Conservation (phyloP, 108 stramenopile species). For the Fistulifera pelliculosa region DNA sequence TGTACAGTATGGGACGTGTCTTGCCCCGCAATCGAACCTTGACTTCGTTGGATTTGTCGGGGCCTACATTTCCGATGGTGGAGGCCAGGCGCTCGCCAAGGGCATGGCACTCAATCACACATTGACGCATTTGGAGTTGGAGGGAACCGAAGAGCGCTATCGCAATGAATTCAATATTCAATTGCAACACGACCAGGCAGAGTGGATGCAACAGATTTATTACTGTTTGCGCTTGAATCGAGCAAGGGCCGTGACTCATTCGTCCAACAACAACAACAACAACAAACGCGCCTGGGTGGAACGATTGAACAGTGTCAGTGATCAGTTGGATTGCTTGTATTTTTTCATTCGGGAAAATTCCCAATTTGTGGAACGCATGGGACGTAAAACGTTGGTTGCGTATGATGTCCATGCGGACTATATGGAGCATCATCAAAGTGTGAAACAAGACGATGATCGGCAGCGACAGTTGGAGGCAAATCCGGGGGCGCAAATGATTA, state of each 20-base stretch:
- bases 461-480: too few species aligned
- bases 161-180: slow-evolving; percentile 11
- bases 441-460: too few species aligned
- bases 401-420: too few species aligned
- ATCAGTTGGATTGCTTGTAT: slow-evolving; percentile 15
- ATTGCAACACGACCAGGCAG: not conserved
- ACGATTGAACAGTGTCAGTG: slow-evolving; percentile 7
- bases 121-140: slow-evolving; percentile 13
- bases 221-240: slow-evolving; percentile 13
- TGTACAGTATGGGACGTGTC: slow-evolving; percentile 4
- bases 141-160: slow-evolving; percentile 4
- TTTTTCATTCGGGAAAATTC: slow-evolving; percentile 5
- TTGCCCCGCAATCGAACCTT: slow-evolving; percentile 7
- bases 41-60: slow-evolving; percentile 6
- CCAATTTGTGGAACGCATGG: not conserved
- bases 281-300: slow-evolving; percentile 4
- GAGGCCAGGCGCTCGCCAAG: slow-evolving; percentile 4
- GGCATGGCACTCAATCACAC: slow-evolving; percentile 4
- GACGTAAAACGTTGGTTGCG: too few species aligned
- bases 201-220: not conserved
- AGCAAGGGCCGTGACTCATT: not conserved
- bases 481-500: too few species aligned
- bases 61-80: slow-evolving; percentile 5
- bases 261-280: too few species aligned
- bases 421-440: too few species aligned